phyloP scores from a whole-genome alignment of 2,329 filamentous ascomycete species.

The Alternaria hordeiaustralica region DNA sequence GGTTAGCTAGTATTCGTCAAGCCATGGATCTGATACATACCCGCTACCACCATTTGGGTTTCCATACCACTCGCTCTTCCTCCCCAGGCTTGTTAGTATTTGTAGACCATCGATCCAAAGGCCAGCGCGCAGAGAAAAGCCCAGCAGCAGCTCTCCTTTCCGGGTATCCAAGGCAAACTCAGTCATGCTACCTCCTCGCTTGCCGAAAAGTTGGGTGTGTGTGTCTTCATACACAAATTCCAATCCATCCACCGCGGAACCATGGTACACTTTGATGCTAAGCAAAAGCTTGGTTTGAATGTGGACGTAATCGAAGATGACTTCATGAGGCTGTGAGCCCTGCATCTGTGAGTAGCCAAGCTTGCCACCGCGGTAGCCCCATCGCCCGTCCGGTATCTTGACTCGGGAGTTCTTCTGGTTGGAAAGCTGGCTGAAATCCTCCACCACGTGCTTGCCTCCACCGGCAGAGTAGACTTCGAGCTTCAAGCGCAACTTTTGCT shows the following conservation, averaged over 20 bases:
- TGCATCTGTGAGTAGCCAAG: conserved; percentile 76
- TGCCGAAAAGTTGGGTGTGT: conserved; percentile 85
- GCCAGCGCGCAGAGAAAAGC: conserved; percentile 82
- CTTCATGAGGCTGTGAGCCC: conserved; percentile 71
- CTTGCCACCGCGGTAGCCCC: conserved; percentile 76
- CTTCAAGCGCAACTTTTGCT: conserved; percentile 72
- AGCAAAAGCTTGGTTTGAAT: conserved; percentile 74
- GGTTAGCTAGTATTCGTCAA: conserved; percentile 28
- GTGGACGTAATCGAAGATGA: conserved; percentile 73
- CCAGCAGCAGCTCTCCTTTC: conserved; percentile 83
- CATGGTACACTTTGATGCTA: conserved; percentile 77
- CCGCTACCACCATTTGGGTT: conserved; percentile 79
- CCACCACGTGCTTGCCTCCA: conserved; percentile 74
- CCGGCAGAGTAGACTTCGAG: conserved; percentile 78
- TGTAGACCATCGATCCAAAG: conserved; percentile 88
- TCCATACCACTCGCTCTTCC: conserved; percentile 84
- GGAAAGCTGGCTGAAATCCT: conserved; percentile 73
- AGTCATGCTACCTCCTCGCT: conserved; percentile 72
- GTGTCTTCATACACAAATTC: conserved; percentile 94
- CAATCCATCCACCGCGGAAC: conserved; percentile 78
- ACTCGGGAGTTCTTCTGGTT: conserved; percentile 72
- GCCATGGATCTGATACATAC: conserved; percentile 64
- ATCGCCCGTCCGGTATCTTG: conserved; percentile 76
- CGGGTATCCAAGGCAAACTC: conserved; percentile 83
- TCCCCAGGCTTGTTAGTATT: conserved; percentile 86